phyloP scores from a whole-genome alignment of 1,284 basidiomycete genomes.

The Fomitopsis schrenkii region DNA sequence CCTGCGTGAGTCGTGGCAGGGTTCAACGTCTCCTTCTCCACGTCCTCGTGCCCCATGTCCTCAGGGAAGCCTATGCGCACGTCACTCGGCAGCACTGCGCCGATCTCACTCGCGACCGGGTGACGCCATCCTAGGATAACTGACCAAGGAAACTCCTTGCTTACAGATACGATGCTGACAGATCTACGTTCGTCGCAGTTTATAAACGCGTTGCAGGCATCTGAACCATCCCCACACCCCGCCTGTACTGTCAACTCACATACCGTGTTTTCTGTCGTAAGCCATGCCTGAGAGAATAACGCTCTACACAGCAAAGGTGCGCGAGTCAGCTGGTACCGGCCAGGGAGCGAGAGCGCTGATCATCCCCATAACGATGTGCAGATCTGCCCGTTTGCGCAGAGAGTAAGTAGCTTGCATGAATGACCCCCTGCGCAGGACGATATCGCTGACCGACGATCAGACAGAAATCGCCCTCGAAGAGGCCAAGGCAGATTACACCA shows the following conservation, averaged over 20 bases:
- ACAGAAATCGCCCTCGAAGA: conserved; percentile 58
- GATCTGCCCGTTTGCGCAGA: conserved; percentile 17
- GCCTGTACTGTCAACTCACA: background rate
- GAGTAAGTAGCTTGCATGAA: conserved; percentile 34
- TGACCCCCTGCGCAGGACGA: conserved; percentile 33
- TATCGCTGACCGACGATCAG: conserved; percentile 22
- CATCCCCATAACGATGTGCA: background rate
- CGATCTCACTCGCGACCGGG: background rate
- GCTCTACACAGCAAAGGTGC: conserved; percentile 20
- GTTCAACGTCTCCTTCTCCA: too few relatives aligned
- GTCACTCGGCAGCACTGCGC: background rate
- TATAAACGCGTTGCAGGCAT: too few relatives aligned
- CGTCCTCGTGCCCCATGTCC: background rate
- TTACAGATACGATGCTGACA: background rate
- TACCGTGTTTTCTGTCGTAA: background rate
- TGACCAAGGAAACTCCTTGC: background rate
- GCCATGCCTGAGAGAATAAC: conserved; percentile 18
- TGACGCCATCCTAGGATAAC: background rate
- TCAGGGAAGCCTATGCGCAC: background rate
- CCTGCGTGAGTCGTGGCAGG: too few relatives aligned
- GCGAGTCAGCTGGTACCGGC: background rate
- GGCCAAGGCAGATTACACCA: conserved; percentile 41
- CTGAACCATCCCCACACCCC: background rate
- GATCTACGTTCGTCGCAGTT: too few relatives aligned
- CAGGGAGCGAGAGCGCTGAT: background rate